These are phyloP conservation scores for Salix purpurea DNA, from an alignment of 345 rosid species.

Conservation along the genomic window DNA sequence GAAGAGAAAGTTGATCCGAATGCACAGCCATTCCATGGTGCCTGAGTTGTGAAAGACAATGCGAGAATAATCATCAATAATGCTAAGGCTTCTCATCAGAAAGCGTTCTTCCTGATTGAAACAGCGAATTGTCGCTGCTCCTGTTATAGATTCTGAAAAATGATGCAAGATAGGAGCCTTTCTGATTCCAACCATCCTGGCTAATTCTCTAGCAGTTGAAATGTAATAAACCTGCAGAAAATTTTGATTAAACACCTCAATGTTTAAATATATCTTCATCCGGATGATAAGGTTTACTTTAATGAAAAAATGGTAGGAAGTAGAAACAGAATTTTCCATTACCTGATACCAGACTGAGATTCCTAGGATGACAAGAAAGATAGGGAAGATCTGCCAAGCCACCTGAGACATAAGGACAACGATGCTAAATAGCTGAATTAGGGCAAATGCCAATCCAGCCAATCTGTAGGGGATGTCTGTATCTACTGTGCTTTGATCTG, in stretches of 20 bases:
- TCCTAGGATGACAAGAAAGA: constrained; percentile 51
- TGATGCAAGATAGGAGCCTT: constrained; percentile 84
- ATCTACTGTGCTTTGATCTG: constrained; percentile 70
- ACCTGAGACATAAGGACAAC: constrained; percentile 58
- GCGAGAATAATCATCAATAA: constrained; percentile 59
- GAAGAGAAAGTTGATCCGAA: constrained; percentile 78
- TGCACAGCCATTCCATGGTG: constrained; percentile 83
- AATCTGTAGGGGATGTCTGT: constrained; percentile 72
- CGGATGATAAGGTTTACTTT: background rate
- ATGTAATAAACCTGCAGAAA: constrained; percentile 66
- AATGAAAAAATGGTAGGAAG: background rate
- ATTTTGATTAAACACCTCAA: background rate
- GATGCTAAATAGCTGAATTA: constrained; percentile 63
- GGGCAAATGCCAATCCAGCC: constrained; percentile 73
- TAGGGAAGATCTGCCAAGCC: constrained; percentile 58
- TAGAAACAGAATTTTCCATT: constrained; percentile 12
- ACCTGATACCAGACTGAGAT: constrained; percentile 66
- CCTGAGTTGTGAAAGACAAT: constrained; percentile 62
- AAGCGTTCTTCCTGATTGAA: constrained; percentile 68
- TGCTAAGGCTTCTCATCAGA: constrained; percentile 36
- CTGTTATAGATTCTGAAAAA: constrained; percentile 74
- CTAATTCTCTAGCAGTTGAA: constrained; percentile 79
- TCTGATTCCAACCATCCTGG: constrained; percentile 71
- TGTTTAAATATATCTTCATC: background rate
- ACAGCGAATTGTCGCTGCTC: constrained; percentile 68